Percentiles rank a stretch among this genome's conserved stretches.
Conservation (phyloP, 805 yeast genomes). For the Wickerhamia fluorescens region DNA sequence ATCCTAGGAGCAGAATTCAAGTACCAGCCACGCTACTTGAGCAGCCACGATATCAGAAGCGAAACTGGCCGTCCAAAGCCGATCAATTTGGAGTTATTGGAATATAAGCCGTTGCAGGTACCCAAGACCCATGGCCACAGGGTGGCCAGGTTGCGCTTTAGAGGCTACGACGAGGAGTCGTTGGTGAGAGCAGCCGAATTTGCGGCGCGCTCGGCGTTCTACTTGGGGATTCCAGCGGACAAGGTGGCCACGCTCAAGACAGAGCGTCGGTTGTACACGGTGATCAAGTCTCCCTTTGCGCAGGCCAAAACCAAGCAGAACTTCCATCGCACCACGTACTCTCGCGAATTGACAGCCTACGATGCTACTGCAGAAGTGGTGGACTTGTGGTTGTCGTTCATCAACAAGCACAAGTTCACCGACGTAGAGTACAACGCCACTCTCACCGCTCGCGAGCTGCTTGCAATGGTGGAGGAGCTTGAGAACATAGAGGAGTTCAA, state of each 20-base stretch:
- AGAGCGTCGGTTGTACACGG: slow-evolving; percentile 85
- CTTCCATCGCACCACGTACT: slow-evolving; percentile 81
- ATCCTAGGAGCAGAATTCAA: slow-evolving; percentile 20
- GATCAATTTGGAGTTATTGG: slow-evolving; percentile 73
- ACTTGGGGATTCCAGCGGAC: slow-evolving; percentile 78
- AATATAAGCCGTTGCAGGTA: slow-evolving; percentile 72
- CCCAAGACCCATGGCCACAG: slow-evolving; percentile 62
- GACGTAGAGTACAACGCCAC: slow-evolving; percentile 82
- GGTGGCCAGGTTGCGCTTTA: slow-evolving; percentile 70
- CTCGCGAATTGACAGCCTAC: slow-evolving; percentile 65
- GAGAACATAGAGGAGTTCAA: slow-evolving; percentile 23
- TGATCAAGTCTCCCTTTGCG: slow-evolving; percentile 86
- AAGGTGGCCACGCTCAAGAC: slow-evolving; percentile 66
- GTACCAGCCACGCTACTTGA: slow-evolving; percentile 26
- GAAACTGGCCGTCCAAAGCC: slow-evolving; percentile 56
- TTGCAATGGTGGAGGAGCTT: slow-evolving; percentile 26
- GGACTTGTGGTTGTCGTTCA: slow-evolving; percentile 72
- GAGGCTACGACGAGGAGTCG: slow-evolving; percentile 64
- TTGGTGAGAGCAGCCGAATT: slow-evolving; percentile 77
- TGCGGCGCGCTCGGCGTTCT: slow-evolving; percentile 83
- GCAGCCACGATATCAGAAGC: slow-evolving; percentile 14
- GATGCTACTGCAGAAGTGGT: slow-evolving; percentile 83
- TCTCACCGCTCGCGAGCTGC: slow-evolving; percentile 40
- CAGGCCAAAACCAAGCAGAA: slow-evolving; percentile 93
- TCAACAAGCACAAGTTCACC: slow-evolving; percentile 67